Percentiles rank a stretch among this genome's conserved stretches.
phyloP scores from a whole-genome alignment of 371 early-diverging fungal genomes.

The Entomophthora muscae region DNA sequence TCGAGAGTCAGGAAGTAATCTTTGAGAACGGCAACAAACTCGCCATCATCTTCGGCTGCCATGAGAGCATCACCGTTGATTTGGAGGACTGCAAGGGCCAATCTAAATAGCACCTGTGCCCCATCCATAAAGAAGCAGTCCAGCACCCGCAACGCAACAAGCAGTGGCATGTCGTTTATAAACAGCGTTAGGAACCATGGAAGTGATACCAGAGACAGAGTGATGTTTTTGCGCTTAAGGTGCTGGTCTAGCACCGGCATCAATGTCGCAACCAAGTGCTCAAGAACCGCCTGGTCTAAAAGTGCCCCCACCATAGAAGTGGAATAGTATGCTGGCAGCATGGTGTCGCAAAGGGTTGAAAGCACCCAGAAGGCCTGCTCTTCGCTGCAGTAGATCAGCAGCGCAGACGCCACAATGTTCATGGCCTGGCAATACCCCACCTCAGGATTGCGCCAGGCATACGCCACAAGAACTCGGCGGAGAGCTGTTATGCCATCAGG shows the following conservation, averaged over 20 bases:
- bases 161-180: slow-evolving; percentile 81
- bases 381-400: slow-evolving; percentile 82
- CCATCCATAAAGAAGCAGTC: slow-evolving; percentile 93
- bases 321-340: slow-evolving; percentile 89
- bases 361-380: slow-evolving; percentile 94
- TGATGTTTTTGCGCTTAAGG: slow-evolving; percentile 70
- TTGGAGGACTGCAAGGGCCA: slow-evolving; percentile 82
- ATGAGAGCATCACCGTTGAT: slow-evolving; percentile 78
- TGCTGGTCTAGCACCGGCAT: slow-evolving; percentile 65
- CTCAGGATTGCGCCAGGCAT: slow-evolving; percentile 69
- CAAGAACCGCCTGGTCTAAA: slow-evolving; percentile 87
- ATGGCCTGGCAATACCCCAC: slow-evolving; percentile 98
- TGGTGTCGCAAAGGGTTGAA: slow-evolving; percentile 66
- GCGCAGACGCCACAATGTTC: slow-evolving; percentile 90
- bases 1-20: slow-evolving; percentile 50
- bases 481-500: slow-evolving; percentile 79
- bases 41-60: slow-evolving; percentile 77
- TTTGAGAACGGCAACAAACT: slow-evolving; percentile 64
- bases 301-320: slow-evolving; percentile 95
- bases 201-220: slow-evolving; percentile 83
- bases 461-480: slow-evolving; percentile 74
- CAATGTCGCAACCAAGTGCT: slow-evolving; percentile 56
- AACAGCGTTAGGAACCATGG: slow-evolving; percentile 93
- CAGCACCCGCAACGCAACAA: slow-evolving; percentile 70
- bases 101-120: slow-evolving; percentile 79